phyloP scores from a whole-genome alignment of 2,329 filamentous ascomycete species.

The Epichloe bromicola region DNA sequence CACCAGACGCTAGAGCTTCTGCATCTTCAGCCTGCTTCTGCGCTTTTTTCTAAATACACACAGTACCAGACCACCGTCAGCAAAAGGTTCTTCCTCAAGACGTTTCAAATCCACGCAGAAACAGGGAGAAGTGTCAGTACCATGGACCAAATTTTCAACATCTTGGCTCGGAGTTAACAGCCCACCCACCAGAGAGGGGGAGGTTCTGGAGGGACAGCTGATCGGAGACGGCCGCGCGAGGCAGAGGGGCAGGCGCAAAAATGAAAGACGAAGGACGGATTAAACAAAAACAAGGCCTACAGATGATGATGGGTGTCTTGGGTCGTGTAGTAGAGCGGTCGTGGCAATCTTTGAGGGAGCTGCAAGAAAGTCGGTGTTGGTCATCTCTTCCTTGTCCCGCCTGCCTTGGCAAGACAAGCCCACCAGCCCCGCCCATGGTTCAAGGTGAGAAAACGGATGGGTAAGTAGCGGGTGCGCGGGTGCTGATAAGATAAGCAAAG shows the following conservation, averaged over 20 bases:
- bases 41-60: conserved; percentile 65
- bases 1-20: conserved; percentile 51
- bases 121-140: conserved; percentile 33
- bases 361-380: background rate
- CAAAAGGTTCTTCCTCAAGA: no score
- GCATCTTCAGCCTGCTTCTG: conserved; percentile 89
- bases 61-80: conserved; percentile 7
- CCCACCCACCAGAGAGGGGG: background rate
- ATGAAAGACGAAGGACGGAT: background rate
- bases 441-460: background rate
- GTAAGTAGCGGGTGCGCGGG: background rate
- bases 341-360: background rate
- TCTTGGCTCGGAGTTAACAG: conserved; percentile 34
- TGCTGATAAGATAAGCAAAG: conserved; percentile 10
- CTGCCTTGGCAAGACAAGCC: background rate
- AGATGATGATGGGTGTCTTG: background rate
- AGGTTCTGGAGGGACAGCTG: background rate
- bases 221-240: background rate
- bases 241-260: background rate
- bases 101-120: background rate
- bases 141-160: conserved; percentile 99
- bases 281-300: background rate
- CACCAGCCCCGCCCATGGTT: background rate
- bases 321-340: background rate
- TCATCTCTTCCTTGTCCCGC: background rate